phyloP scores from a whole-genome alignment of 352 stramenopile genomes.

The Globisporangium uncinulatum region DNA sequence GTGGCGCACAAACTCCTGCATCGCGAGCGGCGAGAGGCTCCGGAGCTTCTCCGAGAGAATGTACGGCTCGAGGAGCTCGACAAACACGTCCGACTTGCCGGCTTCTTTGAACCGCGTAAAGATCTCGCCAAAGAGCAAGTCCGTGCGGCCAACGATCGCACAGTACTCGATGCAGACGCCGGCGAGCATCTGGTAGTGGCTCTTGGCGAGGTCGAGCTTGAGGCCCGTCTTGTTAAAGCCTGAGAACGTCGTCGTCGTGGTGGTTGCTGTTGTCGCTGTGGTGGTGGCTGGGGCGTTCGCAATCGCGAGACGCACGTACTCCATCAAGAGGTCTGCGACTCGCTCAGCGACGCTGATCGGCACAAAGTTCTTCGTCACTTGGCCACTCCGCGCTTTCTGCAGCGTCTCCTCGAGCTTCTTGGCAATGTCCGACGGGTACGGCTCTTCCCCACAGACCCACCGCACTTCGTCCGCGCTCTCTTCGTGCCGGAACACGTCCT shows the following conservation, averaged over 20 bases:
- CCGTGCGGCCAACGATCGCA: conserved; percentile 79
- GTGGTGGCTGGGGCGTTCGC: conserved; percentile 46
- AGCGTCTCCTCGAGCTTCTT: conserved; percentile 84
- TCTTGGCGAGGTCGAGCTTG: conserved; percentile 88
- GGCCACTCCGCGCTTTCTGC: conserved; percentile 73
- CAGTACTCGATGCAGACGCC: conserved; percentile 96
- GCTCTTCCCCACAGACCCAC: conserved; percentile 76
- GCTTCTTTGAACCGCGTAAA: conserved; percentile 82
- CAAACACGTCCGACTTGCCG: conserved; percentile 84
- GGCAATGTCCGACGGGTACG: conserved; percentile 69
- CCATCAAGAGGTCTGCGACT: conserved; percentile 86
- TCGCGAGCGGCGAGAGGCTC: conserved; percentile 88
- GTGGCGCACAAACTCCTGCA: conserved; percentile 92
- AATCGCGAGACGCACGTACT: conserved; percentile 86
- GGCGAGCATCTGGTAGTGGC: conserved; percentile 95
- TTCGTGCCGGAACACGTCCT: conserved; percentile 83
- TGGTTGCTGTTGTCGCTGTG: conserved; percentile 12
- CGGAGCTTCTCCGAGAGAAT: conserved; percentile 92
- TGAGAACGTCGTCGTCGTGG: conserved; percentile 5
- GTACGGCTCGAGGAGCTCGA: conserved; percentile 93
- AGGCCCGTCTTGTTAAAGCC: conserved; percentile 55
- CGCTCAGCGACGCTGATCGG: conserved; percentile 86
- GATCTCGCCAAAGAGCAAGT: conserved; percentile 85
- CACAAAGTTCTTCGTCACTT: conserved; percentile 86
- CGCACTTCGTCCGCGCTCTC: conserved; percentile 79